Conservation (phyloP, 352 stramenopile genomes). For the Plasmopara muralis region DNA sequence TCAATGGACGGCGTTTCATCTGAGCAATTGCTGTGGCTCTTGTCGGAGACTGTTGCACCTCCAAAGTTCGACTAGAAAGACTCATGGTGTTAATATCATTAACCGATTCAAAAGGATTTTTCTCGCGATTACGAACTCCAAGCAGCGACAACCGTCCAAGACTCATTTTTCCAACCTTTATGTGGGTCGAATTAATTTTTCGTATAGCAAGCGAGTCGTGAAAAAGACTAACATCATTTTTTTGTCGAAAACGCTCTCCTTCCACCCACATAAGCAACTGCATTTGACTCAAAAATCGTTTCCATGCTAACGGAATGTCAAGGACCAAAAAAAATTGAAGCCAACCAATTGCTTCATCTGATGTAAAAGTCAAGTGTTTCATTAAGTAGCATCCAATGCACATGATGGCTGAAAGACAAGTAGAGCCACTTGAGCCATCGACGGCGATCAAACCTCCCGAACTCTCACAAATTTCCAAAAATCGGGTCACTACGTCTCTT, state of each 20-base stretch:
- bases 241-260: constrained; percentile 35
- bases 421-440: constrained; percentile 51
- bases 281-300: constrained; percentile 88
- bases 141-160: constrained; percentile 49
- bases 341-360: constrained; percentile 92
- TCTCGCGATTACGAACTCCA: constrained; percentile 35
- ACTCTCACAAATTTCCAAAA: constrained; percentile 87
- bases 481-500: constrained; percentile 16
- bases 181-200: constrained; percentile 23
- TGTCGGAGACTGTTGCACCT: constrained; percentile 17
- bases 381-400: constrained; percentile 98
- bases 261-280: constrained; percentile 70
- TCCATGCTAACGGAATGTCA: constrained; percentile 75
- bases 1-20: constrained; percentile 38
- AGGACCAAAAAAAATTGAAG: constrained; percentile 91
- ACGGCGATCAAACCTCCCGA: constrained; percentile 47
- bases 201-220: constrained; percentile 7
- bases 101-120: constrained; percentile 4
- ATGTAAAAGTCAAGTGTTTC: constrained; percentile 95
- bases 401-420: constrained; percentile 73
- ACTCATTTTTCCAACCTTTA: constrained; percentile 62
- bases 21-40: constrained; percentile 18
- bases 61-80: constrained; percentile 18
- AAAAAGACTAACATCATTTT: constrained; percentile 8
- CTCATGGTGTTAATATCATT: constrained; percentile 6